These are phyloP conservation scores for Daldinia loculata DNA, from an alignment of 495 filamentous ascomycete species.

Conservation along the genomic window DNA sequence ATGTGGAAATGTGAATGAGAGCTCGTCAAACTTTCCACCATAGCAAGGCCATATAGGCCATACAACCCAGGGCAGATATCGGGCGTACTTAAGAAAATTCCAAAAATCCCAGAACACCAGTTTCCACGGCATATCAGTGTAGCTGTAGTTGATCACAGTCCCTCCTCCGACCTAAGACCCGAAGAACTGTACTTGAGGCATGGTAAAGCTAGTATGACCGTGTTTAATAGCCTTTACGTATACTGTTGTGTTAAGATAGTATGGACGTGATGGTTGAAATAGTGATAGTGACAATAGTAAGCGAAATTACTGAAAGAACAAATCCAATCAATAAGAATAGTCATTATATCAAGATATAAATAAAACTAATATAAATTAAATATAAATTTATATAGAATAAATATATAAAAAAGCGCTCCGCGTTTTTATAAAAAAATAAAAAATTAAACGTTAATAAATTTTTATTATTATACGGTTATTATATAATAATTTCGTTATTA, in stretches of 20 bases:
- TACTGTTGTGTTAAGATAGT: neutral
- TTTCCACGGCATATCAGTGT: conserved; percentile 6
- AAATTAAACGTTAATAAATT: too few species aligned
- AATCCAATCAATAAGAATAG: neutral
- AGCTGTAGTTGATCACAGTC: conserved; percentile 1
- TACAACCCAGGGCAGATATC: neutral
- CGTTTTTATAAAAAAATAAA: too few species aligned
- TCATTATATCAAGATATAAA: too few species aligned
- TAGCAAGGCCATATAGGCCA: neutral
- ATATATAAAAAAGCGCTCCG: too few species aligned
- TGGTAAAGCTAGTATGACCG: neutral
- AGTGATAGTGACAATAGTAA: neutral
- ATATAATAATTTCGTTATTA: too few species aligned
- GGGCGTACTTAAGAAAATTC: neutral
- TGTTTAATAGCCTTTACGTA: neutral
- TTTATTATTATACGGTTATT: too few species aligned
- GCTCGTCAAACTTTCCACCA: neutral
- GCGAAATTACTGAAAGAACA: neutral
- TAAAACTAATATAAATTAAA: too few species aligned
- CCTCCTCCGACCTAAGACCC: conserved; percentile 1
- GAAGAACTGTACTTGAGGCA: neutral
- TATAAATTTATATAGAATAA: too few species aligned
- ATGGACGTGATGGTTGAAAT: too few species aligned
- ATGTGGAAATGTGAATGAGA: conserved; percentile 1
- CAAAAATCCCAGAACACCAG: neutral